Base-by-base conservation (phyloP, 2,329 filamentous ascomycete species). In the Aspergillus eucalypticola region DNA sequence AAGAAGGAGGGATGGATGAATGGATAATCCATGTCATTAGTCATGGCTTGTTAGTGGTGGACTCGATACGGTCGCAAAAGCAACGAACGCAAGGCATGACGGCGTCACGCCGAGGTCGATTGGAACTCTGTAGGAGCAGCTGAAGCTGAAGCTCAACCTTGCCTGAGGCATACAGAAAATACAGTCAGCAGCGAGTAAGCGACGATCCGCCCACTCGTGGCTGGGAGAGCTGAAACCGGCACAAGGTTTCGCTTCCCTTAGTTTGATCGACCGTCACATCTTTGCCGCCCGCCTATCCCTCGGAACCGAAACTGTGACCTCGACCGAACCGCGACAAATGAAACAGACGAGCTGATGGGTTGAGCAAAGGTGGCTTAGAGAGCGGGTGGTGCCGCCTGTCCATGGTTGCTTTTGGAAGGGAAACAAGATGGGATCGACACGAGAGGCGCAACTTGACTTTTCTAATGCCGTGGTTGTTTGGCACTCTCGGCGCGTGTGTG, bases 181-280 rank as follows among this genome's bases (percentile, higher is more conserved):
- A 17, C 39, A 17, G n/a, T 17, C 39, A 19, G 39, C 7, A 19
- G 39, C n/a, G n/a, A 42, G 15, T 42, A 42, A 42, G 39, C 39
- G 23, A 29, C 23, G 44, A 49, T 49, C 44, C 23, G 23, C 23
- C 44, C 21, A 54, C 52, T 44, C 52, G 52, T 54, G 52, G 52
- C 38, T 44, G n/a, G 27, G 35, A 35, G 21, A 39, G 8, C n/a
- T 55, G 53, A 55, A 55, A 46, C 53, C 53, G 25, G 53, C 53
- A 32, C 39, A 27, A 55, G 42, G 23, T 55, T 44, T 32, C 39
- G 39, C 13, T 42, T 23, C 32, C 35, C 35, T 55, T 27, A 46
- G 55, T 58, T 42, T 52, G 56, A 58, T 58, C 55, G 55, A 42
- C 46, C 38, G 52, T 54, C 52, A 54, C 52, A 29, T 39, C 55